These are phyloP conservation scores for Beauveria sp. DNA, from an alignment of 2,329 filamentous ascomycete species.

Conservation along the genomic window DNA sequence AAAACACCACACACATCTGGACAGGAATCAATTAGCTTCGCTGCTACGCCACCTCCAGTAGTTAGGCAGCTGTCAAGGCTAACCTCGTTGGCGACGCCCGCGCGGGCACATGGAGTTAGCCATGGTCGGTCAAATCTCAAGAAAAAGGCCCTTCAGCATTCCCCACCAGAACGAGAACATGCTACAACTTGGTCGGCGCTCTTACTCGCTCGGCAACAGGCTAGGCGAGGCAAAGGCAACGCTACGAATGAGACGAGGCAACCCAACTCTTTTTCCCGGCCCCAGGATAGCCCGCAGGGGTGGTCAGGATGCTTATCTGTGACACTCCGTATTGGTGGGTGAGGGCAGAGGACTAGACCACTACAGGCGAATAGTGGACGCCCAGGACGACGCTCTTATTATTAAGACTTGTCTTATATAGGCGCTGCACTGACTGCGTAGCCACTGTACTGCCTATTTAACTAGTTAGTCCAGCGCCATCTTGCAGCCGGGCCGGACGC, in stretches of 20 bases:
- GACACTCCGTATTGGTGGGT: constrained; percentile 10
- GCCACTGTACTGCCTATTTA: not conserved
- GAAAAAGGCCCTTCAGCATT: not conserved
- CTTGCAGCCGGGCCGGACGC: constrained; percentile 3
- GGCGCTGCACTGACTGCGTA: too few relatives aligned
- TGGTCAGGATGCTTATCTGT: constrained; percentile 11
- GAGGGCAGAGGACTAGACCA: not conserved
- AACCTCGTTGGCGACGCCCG: not conserved
- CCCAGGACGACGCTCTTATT: too few relatives aligned
- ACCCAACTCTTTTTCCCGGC: not conserved
- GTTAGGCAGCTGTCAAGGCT: not conserved
- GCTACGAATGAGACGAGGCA: not conserved
- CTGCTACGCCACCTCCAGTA: not conserved
- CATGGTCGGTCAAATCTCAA: not conserved
- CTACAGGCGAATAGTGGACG: not conserved
- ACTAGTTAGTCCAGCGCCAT: not conserved
- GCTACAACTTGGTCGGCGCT: constrained; percentile 1
- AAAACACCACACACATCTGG: not conserved
- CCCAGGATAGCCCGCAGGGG: not conserved
- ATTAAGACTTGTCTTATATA: too few relatives aligned
- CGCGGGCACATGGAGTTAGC: not conserved
- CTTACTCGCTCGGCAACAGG: constrained; percentile 4
- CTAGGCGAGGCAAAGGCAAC: not conserved
- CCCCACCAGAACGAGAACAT: not conserved
- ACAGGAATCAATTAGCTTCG: not conserved